These are phyloP conservation scores for Dillenia suffruticosa DNA, from an alignment of 164 flowering plant genomes.

Conservation along the genomic window DNA sequence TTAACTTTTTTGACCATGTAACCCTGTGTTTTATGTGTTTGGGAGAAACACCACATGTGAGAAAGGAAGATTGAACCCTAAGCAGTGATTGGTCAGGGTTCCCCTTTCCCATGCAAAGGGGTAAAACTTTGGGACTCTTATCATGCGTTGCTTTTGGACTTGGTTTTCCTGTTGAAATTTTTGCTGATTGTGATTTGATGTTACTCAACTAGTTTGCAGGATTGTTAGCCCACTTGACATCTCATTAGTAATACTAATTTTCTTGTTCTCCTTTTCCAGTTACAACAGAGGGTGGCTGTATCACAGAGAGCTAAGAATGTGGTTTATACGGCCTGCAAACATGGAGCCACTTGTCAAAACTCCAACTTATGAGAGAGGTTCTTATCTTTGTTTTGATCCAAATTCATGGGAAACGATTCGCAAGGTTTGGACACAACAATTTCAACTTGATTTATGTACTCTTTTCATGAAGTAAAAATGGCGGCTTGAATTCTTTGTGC, in stretches of 20 bases:
- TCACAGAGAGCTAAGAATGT: conserved; percentile 52
- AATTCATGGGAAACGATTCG: conserved; percentile 53
- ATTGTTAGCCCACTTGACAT: background rate
- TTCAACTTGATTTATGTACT: background rate
- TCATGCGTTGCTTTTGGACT: background rate
- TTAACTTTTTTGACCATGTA: background rate
- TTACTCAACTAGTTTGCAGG: background rate
- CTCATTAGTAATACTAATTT: background rate
- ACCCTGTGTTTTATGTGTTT: background rate
- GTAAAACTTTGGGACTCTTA: background rate
- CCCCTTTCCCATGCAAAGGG: no score
- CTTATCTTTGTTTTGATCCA: conserved; percentile 67
- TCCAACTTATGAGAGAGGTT: conserved; percentile 54
- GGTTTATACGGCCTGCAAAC: conserved; percentile 48
- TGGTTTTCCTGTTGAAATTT: background rate
- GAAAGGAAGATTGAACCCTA: no score
- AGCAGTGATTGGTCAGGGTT: no score
- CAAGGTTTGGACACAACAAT: conserved; percentile 33
- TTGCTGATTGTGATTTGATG: background rate
- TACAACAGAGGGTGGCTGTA: conserved; percentile 65
- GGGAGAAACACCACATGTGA: no score
- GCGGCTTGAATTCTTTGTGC: background rate
- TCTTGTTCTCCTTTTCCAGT: conserved; percentile 20
- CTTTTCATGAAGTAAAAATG: background rate
- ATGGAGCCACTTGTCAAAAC: conserved; percentile 58